Base-by-base conservation (phyloP, 257 asterid genomes). In the Nicotiana paniculata region DNA sequence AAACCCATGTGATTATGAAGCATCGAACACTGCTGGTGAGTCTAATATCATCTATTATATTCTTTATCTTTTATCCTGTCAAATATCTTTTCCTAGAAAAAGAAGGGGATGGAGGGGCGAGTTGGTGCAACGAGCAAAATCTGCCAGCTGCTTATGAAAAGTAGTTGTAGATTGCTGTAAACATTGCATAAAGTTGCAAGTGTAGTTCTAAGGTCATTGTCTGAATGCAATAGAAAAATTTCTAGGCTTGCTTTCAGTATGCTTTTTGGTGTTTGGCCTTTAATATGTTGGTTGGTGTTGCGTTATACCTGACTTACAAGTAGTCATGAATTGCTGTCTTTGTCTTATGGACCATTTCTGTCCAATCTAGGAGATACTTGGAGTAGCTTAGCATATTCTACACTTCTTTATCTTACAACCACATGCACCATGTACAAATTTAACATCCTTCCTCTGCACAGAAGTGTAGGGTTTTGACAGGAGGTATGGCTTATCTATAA, bases 1-100 rank as follows among this genome's bases (percentile, higher is more conserved):
- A 91, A 86, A 96, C 99, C 43, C 99, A 96, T 86, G 86, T 87
- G 84, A 93, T 93, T 79, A 89, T 96, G 97, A 96, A 91, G 89
- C 98, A 95, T 76, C 89, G 98, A 82, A 96, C 99, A 43, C 82
- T 96, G 83, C 85, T 96, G 97, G 99, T 96, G 80, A 2, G 88
- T 26, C 64, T 77, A 65, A 10, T 84, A 61, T 72, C 61, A 39
- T 10, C 18, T 84, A 51, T 61, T 66, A 21, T 37, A 10, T 12
- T 9, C 66, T 70, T 59, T 64, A 69, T 21, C 58, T 75, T 58
- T 76, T 12, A 5, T 30, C 37, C 11, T 21, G 18, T 58, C 79
- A 51, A 54, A 58, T 77, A 24, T 74, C 68, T 15, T 28, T 79
- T 21, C 1, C 12, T 18, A 12, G 77, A 18, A 61, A 39, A 55